Percentiles rank a stretch among this genome's conserved stretches.
Conservation (phyloP, 2,329 filamentous ascomycete species). For the Calonectria pauciramosa region DNA sequence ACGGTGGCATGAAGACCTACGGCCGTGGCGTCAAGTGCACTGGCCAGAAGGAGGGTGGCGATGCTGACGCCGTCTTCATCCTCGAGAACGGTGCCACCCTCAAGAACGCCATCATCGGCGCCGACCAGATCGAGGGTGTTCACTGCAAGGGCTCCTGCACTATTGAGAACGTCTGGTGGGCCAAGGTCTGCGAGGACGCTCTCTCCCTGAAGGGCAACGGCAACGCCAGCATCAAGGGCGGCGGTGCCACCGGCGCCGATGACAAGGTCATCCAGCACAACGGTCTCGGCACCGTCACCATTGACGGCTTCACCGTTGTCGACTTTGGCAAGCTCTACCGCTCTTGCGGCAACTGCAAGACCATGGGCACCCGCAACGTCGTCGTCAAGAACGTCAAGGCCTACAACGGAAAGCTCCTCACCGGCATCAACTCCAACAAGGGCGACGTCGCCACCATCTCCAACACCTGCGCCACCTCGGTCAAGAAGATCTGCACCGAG, state of each 20-base stretch:
- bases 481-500: constrained; percentile 31
- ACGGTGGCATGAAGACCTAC: constrained; percentile 52
- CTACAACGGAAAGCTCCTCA: constrained; percentile 55
- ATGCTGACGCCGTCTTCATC: constrained; percentile 56
- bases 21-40: constrained; percentile 58
- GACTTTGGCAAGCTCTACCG: constrained; percentile 61
- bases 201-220: constrained; percentile 50
- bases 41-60: constrained; percentile 58
- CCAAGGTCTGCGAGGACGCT: constrained; percentile 58
- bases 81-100: constrained; percentile 58
- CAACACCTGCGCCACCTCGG: constrained; percentile 27
- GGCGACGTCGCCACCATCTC: constrained; percentile 42
- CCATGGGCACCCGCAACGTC: constrained; percentile 57
- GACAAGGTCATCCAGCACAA: constrained; percentile 58
- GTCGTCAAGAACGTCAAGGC: constrained; percentile 59
- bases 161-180: constrained; percentile 63
- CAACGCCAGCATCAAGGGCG: constrained; percentile 56
- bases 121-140: constrained; percentile 59
- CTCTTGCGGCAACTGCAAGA: constrained; percentile 44
- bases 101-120: constrained; percentile 61
- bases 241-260: constrained; percentile 53
- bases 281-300: constrained; percentile 59
- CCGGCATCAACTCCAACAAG: constrained; percentile 58
- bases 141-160: constrained; percentile 60
- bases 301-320: constrained; percentile 57